Evolutionary conservation across 2,329 filamentous ascomycete species (phyloP), one percentile per base, ranked within the genome.

Genomic region (Cladosporium sp.): DNA sequence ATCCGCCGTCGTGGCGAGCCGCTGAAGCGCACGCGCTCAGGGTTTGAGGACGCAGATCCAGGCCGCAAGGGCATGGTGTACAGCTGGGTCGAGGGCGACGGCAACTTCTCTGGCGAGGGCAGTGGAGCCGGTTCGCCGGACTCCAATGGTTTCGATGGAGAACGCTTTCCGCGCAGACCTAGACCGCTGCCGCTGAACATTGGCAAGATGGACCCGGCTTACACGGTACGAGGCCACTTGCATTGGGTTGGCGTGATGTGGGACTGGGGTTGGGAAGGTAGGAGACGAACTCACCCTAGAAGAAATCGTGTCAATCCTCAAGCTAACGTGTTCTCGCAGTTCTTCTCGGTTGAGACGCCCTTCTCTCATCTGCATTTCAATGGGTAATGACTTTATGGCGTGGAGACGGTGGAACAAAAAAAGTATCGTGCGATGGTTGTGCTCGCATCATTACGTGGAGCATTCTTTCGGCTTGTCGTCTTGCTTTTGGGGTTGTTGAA

Each of bases 221-320:
- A 80, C 60, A 85, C 82, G 3, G 81, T 87, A n/a, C 76, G 80
- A 55, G 84, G 84, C 3, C 73, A 73, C 40, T 67, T 85, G 60
- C 84, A 88, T 66, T 88, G 84, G 84, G 72, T 85, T 7, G 80
- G 83, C 32, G 82, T 88, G 37, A 87, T 87, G 84, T 79, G 78
- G 55, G 83, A 86, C 58, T 85, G 82, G 81, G 71, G 75, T n/a
- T 88, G 84, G 83, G 83, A 87, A 75, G 78, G 83, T 85, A 70
- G 70, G 77, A 18, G 11, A 39, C 37, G 15, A 2, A 15, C n/a
- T 18, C 11, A 37, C 15, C 9, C 9, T 27, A 5, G 22, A 24
- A 15, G 11, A 9, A 22, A 5, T 3, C 19, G 8, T 19, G 29
- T 8, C 22, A 17, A 20, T 22, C 22, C 20, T n/a, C 32, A 17